Percentiles rank a stretch among this genome's conserved stretches.
These are phyloP conservation scores for Fusarium verticillioides DNA, from an alignment of 2,329 filamentous ascomycete species.

Conservation along the genomic window DNA sequence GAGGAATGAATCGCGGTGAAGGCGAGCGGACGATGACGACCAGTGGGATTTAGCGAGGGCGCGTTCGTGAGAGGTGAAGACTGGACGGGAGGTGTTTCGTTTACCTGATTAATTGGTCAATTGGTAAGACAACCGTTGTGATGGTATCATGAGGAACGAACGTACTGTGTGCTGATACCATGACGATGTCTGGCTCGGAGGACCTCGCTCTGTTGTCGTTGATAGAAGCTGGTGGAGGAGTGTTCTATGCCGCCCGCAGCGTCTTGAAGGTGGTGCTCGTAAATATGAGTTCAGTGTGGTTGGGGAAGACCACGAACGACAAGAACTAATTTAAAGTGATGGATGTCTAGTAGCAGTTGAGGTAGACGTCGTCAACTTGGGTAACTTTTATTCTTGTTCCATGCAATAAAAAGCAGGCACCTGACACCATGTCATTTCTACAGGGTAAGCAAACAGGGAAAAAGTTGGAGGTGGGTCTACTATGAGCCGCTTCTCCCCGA, in stretches of 20 bases:
- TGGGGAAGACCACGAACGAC: background rate
- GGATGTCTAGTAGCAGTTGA: background rate
- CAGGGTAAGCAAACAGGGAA: constrained; percentile 19
- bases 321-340: background rate
- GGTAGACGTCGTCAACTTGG: background rate
- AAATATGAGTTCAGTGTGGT: background rate
- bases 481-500: constrained; percentile 26
- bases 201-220: constrained; percentile 15
- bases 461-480: constrained; percentile 31
- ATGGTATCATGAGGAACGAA: constrained; percentile 23
- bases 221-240: background rate
- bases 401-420: background rate
- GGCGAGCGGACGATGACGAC: constrained; percentile 83
- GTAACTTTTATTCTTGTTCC: background rate
- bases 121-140: background rate
- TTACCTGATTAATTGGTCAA: constrained; percentile 65
- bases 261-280: no score
- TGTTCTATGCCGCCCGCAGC: background rate
- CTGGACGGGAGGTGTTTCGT: constrained; percentile 89
- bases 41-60: constrained; percentile 83
- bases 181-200: constrained; percentile 17
- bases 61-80: constrained; percentile 95
- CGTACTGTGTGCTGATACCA: constrained; percentile 59
- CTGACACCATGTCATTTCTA: background rate
- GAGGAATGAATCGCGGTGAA: constrained; percentile 90